phyloP scores from a whole-genome alignment of 805 yeast species.

The Candida wancherniae region DNA sequence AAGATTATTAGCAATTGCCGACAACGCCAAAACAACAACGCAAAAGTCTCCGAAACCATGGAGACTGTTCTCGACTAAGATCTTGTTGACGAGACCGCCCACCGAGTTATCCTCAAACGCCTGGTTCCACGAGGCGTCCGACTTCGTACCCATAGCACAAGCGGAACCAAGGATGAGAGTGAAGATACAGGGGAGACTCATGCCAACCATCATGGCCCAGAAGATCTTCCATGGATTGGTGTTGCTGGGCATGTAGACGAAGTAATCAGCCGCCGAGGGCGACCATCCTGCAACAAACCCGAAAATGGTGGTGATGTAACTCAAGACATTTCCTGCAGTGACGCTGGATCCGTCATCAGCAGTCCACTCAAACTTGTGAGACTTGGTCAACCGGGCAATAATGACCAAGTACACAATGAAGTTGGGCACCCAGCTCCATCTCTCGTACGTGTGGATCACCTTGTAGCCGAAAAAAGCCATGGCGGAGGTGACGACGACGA shows the following conservation, averaged over 20 bases:
- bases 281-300: conserved; percentile 33
- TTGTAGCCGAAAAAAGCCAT: conserved; percentile 31
- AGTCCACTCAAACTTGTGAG: conserved; percentile 21
- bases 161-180: conserved; percentile 31
- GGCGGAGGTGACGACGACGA: conserved; percentile 25
- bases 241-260: conserved; percentile 27
- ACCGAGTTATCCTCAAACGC: conserved; percentile 26
- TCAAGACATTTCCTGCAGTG: conserved; percentile 26
- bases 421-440: conserved; percentile 32
- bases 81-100: conserved; percentile 30
- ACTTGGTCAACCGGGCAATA: conserved; percentile 24
- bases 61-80: conserved; percentile 24
- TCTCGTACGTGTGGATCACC: conserved; percentile 27
- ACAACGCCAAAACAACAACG: conserved; percentile 27
- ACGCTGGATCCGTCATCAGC: conserved; percentile 7
- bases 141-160: conserved; percentile 24
- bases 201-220: conserved; percentile 24
- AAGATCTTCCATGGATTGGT: conserved; percentile 26
- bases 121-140: conserved; percentile 25
- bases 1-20: conserved; percentile 29
- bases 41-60: conserved; percentile 31
- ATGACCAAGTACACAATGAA: conserved; percentile 24
- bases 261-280: conserved; percentile 31
- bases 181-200: conserved; percentile 24
- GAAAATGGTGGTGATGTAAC: conserved; percentile 25